Conservation (phyloP, 2,329 filamentous ascomycete genomes). For the Cryphonectria japonica region DNA sequence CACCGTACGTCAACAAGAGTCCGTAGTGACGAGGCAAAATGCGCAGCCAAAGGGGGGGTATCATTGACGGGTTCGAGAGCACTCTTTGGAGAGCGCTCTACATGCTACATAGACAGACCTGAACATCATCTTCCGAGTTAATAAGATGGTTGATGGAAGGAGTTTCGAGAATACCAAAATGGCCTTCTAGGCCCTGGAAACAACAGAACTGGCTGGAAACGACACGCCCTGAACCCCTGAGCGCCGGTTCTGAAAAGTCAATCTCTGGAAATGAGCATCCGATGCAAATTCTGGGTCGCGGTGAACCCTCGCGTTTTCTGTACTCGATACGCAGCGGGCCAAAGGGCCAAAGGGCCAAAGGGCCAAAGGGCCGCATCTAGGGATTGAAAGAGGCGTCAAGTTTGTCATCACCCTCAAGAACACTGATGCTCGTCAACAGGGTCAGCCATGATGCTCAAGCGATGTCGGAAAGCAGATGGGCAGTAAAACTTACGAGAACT, state of each 20-base stretch:
- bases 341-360: not conserved
- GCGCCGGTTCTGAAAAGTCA: slow-evolving; percentile 5
- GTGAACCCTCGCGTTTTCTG: not conserved
- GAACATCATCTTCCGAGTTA: not conserved
- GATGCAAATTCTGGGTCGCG: not conserved
- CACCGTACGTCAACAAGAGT: not conserved
- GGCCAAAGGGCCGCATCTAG: not conserved
- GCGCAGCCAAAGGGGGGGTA: not conserved
- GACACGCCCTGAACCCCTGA: not conserved
- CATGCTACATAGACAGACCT: not conserved
- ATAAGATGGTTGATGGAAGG: not conserved
- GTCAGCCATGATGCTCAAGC: slow-evolving; percentile 1
- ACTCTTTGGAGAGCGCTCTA: not conserved
- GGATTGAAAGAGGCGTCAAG: slow-evolving; percentile 48
- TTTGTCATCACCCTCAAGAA: slow-evolving; percentile 60
- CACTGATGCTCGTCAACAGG: slow-evolving; percentile 39
- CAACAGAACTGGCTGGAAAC: not conserved
- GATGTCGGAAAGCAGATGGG: not conserved
- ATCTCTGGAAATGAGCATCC: not conserved
- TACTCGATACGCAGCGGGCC: not conserved
- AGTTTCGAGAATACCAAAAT: not conserved
- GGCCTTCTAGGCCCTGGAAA: not conserved
- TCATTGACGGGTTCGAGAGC: slow-evolving; percentile 3
- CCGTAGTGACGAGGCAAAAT: not conserved
- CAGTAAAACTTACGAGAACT: slow-evolving; percentile 76